Conservation (phyloP, 129 eudicot species). For the Ambrosia trifida region DNA sequence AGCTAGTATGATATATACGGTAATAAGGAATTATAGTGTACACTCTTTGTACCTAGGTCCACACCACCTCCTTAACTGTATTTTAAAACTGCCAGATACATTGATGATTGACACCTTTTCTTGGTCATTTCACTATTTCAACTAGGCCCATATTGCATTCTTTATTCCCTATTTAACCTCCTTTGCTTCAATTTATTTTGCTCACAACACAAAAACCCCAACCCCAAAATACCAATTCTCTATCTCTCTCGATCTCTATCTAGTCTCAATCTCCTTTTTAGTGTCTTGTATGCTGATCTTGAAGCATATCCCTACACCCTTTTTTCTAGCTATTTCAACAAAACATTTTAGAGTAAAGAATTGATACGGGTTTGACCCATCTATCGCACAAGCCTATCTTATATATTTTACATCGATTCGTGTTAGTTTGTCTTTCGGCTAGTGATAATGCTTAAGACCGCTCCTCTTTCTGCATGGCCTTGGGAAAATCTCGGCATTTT, state of each 20-base stretch:
- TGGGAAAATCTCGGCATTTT: conserved; percentile 61
- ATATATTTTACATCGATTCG: neutral
- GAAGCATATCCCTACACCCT: conserved; percentile 21
- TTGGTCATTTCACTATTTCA: conserved; percentile 20
- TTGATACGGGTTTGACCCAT: neutral
- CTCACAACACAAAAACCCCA: conserved; percentile 13
- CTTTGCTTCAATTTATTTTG: conserved; percentile 14
- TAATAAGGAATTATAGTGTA: no score
- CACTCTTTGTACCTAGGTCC: neutral
- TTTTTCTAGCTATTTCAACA: conserved; percentile 23
- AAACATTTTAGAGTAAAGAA: conserved; percentile 12
- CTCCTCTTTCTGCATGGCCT: conserved; percentile 59
- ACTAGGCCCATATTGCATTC: conserved; percentile 24
- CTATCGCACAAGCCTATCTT: neutral
- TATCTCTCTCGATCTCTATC: neutral
- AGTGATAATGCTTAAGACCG: conserved; percentile 28
- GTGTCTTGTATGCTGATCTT: conserved; percentile 15
- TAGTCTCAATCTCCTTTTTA: neutral
- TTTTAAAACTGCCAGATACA: conserved; percentile 1
- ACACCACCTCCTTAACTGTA: conserved; percentile 30
- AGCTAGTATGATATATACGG: no score
- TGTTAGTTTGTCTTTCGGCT: conserved; percentile 12
- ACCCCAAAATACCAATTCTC: conserved; percentile 4
- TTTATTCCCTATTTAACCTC: conserved; percentile 28
- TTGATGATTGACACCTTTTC: conserved; percentile 10